Conservation (phyloP, 768 basidiomycete species). For the Tricholoma sp. region DNA sequence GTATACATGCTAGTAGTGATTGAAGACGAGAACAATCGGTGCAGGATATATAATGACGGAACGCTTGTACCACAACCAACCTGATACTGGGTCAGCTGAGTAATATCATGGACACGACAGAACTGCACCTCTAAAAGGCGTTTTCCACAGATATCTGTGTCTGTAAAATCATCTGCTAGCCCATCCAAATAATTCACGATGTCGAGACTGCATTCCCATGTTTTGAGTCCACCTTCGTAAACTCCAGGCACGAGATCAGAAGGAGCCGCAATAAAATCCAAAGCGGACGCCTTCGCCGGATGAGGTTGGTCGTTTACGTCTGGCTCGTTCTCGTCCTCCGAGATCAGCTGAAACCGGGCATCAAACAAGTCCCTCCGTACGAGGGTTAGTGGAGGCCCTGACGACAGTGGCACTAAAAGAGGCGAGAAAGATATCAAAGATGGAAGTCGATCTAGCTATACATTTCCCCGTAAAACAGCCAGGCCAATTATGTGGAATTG, state of each 20-base stretch:
- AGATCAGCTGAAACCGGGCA: constrained; percentile 89
- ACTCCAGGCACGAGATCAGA: constrained; percentile 89
- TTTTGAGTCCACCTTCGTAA: constrained; percentile 96
- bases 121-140: constrained; percentile 68
- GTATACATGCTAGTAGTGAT: constrained; percentile 26
- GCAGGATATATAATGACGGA: constrained; percentile 73
- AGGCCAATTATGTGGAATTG: constrained; percentile 8
- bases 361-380: constrained; percentile 89
- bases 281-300: constrained; percentile 26
- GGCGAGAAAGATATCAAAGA: constrained; percentile 78
- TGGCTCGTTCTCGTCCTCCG: constrained; percentile 36
- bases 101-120: neutral
- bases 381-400: constrained; percentile 35
- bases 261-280: constrained; percentile 71
- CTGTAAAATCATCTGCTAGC: constrained; percentile 14
- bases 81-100: constrained; percentile 32
- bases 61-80: constrained; percentile 92
- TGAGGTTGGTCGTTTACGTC: constrained; percentile 10
- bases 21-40: constrained; percentile 43
- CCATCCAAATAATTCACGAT: constrained; percentile 62
- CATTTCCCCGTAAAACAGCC: constrained; percentile 11
- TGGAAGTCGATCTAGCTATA: constrained; percentile 67
- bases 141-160: constrained; percentile 35
- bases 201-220: constrained; percentile 95
- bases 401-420: constrained; percentile 43